phyloP scores from a whole-genome alignment of 2,329 filamentous ascomycete species.

The Lachnellula arida region DNA sequence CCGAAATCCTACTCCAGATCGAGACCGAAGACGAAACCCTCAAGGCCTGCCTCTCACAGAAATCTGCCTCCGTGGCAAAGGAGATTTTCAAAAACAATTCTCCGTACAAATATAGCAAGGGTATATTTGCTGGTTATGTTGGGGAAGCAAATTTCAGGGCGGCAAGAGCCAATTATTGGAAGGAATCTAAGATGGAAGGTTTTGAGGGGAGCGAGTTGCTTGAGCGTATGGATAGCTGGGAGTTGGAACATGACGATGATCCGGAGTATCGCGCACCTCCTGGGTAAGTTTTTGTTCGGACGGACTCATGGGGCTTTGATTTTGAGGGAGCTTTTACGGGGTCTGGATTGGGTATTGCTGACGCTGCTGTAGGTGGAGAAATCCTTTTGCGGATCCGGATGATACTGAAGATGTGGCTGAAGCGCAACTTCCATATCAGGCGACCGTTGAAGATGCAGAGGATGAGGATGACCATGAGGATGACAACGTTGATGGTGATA shows the following conservation, averaged over 20 bases:
- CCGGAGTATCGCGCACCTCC: not conserved
- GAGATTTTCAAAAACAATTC: not conserved
- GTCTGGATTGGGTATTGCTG: too few relatives aligned
- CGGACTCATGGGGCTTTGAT: too few relatives aligned
- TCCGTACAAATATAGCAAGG: not conserved
- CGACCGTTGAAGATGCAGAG: too few relatives aligned
- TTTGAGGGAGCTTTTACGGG: too few relatives aligned
- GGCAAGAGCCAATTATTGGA: not conserved
- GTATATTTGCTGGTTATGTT: not conserved
- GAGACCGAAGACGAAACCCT: not conserved
- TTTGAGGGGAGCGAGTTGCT: not conserved
- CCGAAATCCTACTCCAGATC: not conserved
- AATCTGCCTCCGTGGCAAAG: not conserved
- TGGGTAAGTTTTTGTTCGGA: too few relatives aligned
- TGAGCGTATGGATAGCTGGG: not conserved
- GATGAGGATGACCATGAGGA: too few relatives aligned
- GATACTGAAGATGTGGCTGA: too few relatives aligned
- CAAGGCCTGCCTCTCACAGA: not conserved
- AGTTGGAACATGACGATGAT: not conserved
- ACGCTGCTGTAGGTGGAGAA: too few relatives aligned
- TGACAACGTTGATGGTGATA: too few relatives aligned
- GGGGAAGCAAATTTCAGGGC: not conserved
- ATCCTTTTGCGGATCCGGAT: too few relatives aligned
- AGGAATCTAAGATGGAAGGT: not conserved
- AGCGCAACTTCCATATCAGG: too few relatives aligned